Evolutionary conservation across 192 early-diverging fungal species (phyloP), one percentile per base, ranked within the genome.

Genomic region (Rhizophagus sp.): DNA sequence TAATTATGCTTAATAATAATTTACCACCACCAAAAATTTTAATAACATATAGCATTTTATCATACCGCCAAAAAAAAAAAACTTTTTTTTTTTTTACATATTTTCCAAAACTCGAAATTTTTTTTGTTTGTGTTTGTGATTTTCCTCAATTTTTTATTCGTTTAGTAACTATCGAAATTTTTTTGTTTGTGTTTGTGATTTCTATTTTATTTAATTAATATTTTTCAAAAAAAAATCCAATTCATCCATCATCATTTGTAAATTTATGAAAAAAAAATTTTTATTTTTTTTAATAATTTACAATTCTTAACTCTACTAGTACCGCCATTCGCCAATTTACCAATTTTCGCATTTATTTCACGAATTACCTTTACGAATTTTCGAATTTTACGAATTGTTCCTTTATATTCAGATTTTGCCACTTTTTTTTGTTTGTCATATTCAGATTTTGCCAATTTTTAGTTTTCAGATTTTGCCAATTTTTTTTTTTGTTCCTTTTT

Each of bases 131-230:
- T 73, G 47, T 73, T 73, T 70, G 68, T 70, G 68, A 70, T 70
- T 70, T 44, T 66, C 34, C 68, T 50, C 70, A 50, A 50, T 73
- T 73, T 73, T 50, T 50, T 39, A 19, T 30, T 22, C 3, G 39
- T 36, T 36, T 24, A n/a, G 24, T n/a, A 47, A 50, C 19, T 50
- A 52, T 73, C 70, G 70, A 73, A 73, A 73, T 73, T 73, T 72
- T 70, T 73, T 73, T 69, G 70, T 73, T 73, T 73, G 70, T 73
- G 70, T 73, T 73, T 73, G 70, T 73, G 70, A 73, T 73, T 73
- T 73, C 44, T 44, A 50, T 49, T 73, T 69, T 30, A 22, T 39
- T 39, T 39, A 39, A 22, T 69, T 36, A 39, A 69, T 39, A 41
- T 36, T 22, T 17, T 44, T 9, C 8, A 15, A 63, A 63, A 63